These are phyloP conservation scores for Ascochyta rabiei DNA, from an alignment of 2,329 filamentous ascomycete species.

Conservation along the genomic window DNA sequence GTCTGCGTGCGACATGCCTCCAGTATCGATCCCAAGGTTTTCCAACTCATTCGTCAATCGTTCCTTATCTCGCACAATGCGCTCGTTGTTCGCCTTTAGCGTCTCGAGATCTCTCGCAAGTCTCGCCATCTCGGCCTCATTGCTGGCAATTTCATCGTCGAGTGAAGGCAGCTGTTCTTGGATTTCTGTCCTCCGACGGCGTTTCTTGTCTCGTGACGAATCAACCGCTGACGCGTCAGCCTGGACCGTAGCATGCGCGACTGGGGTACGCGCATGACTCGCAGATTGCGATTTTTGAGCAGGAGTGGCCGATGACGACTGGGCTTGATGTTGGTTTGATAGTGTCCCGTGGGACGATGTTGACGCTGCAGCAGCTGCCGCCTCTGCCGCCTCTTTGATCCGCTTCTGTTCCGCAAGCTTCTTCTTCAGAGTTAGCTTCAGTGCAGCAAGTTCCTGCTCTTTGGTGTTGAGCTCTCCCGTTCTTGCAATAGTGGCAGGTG, in stretches of 20 bases:
- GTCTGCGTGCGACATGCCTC: constrained; percentile 53
- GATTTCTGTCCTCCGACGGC: constrained; percentile 55
- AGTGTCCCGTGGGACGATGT: neutral
- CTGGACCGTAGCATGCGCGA: neutral
- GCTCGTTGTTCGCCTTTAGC: constrained; percentile 47
- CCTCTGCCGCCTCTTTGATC: constrained; percentile 25
- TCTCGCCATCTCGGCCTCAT: constrained; percentile 48
- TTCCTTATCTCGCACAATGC: constrained; percentile 49
- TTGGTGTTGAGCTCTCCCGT: constrained; percentile 54
- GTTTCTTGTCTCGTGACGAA: constrained; percentile 18
- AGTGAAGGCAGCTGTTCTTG: constrained; percentile 54
- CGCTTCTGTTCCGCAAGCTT: constrained; percentile 33
- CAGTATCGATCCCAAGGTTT: constrained; percentile 55
- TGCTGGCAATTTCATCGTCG: constrained; percentile 53
- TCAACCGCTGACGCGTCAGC: neutral
- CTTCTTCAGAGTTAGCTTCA: constrained; percentile 35
- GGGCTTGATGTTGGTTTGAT: neutral
- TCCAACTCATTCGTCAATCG: constrained; percentile 57
- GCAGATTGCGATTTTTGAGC: neutral
- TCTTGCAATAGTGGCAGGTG: constrained; percentile 45
- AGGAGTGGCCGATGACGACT: neutral
- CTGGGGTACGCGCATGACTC: neutral
- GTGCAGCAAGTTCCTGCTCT: constrained; percentile 58
- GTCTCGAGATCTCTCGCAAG: constrained; percentile 55
- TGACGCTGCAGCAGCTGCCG: constrained; percentile 12